Percentiles rank a stretch among this genome's conserved stretches.
phyloP scores from a whole-genome alignment of 108 stramenopile species.

The Nitzschia putrida region DNA sequence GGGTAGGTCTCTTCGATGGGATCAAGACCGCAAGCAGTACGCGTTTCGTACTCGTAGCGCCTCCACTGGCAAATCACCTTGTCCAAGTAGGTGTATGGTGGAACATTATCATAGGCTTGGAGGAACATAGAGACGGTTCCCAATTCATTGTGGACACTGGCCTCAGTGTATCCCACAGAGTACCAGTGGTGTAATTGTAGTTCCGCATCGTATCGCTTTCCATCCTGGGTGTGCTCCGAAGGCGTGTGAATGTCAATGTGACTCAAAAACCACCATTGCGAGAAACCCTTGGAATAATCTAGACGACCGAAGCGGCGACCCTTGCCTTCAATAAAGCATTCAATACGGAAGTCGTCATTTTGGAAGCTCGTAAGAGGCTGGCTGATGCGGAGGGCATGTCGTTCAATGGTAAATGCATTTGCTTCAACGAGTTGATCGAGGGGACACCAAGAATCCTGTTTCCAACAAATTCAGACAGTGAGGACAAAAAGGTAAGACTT shows the following conservation, averaged over 20 bases:
- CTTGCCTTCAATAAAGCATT: background rate
- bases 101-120: constrained; percentile 34
- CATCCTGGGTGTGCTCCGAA: constrained; percentile 53
- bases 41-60: constrained; percentile 41
- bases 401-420: constrained; percentile 45
- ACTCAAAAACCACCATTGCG: constrained; percentile 38
- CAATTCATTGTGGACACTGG: constrained; percentile 34
- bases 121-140: constrained; percentile 45
- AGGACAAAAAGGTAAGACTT: no score
- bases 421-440: constrained; percentile 34
- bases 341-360: constrained; percentile 28
- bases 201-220: constrained; percentile 53
- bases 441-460: constrained; percentile 28
- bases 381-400: constrained; percentile 39
- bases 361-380: constrained; percentile 30
- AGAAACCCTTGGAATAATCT: constrained; percentile 33
- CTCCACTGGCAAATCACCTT: constrained; percentile 58
- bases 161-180: constrained; percentile 26
- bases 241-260: constrained; percentile 49
- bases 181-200: constrained; percentile 45
- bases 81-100: constrained; percentile 40
- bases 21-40: constrained; percentile 38
- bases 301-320: constrained; percentile 30
- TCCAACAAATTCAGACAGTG: no score
- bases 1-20: constrained; percentile 28